These are phyloP conservation scores for Agrocybe chaxingu DNA, from an alignment of 768 basidiomycete genomes.

Conservation along the genomic window DNA sequence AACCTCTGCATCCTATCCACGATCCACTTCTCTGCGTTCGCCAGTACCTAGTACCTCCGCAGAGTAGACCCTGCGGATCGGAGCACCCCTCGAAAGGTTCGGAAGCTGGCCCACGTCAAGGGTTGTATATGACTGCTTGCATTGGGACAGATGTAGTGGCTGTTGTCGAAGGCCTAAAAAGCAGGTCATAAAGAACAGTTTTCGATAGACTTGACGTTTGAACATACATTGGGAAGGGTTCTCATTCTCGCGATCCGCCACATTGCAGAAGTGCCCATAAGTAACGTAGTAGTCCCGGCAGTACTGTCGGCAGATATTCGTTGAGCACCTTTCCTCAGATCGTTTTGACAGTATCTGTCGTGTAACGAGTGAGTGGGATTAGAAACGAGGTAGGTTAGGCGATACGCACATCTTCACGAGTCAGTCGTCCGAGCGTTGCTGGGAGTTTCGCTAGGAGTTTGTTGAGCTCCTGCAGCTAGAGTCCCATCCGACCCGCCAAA, in stretches of 20 bases:
- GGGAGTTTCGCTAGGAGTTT: constrained; percentile 87
- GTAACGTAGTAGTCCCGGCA: constrained; percentile 81
- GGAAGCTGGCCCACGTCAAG: constrained; percentile 84
- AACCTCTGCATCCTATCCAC: constrained; percentile 96
- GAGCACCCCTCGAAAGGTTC: constrained; percentile 60
- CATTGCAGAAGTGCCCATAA: constrained; percentile 90
- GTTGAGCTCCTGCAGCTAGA: constrained; percentile 86
- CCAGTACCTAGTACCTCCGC: constrained; percentile 88
- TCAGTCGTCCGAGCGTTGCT: constrained; percentile 75
- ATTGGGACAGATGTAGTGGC: constrained; percentile 93
- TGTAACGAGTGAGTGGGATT: not conserved
- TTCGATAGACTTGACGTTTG: not conserved
- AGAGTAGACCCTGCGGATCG: constrained; percentile 86
- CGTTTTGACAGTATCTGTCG: constrained; percentile 81
- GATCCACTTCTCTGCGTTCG: constrained; percentile 77
- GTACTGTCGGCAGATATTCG: constrained; percentile 79
- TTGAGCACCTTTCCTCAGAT: constrained; percentile 86
- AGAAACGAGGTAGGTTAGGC: constrained; percentile 2
- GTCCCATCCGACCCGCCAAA: constrained; percentile 84
- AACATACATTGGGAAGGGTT: constrained; percentile 78
- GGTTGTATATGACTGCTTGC: constrained; percentile 78
- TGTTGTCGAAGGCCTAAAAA: constrained; percentile 86
- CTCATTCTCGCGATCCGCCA: constrained; percentile 96
- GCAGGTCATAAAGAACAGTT: not conserved
- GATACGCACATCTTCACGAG: constrained; percentile 70